phyloP scores from a whole-genome alignment of 2,329 filamentous ascomycete species.

The Knufia fluminis region DNA sequence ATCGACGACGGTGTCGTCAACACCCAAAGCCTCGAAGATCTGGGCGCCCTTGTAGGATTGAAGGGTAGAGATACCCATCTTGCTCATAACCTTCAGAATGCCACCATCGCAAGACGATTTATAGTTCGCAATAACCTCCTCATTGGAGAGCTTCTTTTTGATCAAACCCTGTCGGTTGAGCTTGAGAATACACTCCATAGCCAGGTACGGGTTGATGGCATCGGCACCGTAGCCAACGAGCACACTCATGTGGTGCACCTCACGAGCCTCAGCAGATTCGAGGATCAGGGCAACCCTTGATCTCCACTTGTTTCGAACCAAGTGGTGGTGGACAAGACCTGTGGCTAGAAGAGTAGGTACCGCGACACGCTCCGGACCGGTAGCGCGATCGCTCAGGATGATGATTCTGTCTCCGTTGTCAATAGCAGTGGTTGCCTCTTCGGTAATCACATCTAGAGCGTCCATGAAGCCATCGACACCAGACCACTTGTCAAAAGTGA shows the following conservation, averaged over 20 bases:
- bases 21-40: constrained; percentile 91
- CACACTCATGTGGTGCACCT: constrained; percentile 99
- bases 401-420: constrained; percentile 76
- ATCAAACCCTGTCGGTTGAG: constrained; percentile 89
- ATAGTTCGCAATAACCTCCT: constrained; percentile 86
- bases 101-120: constrained; percentile 93
- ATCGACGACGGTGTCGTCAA: constrained; percentile 86
- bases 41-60: constrained; percentile 96
- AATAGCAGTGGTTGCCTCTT: constrained; percentile 73
- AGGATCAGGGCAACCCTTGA: constrained; percentile 78
- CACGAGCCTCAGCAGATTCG: constrained; percentile 89
- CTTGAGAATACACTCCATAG: constrained; percentile 94
- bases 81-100: constrained; percentile 97
- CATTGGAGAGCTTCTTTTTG: constrained; percentile 74
- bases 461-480: constrained; percentile 77
- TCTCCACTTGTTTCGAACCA: constrained; percentile 93
- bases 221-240: constrained; percentile 90
- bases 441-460: constrained; percentile 80
- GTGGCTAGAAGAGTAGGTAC: constrained; percentile 82
- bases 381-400: constrained; percentile 79
- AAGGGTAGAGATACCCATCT: constrained; percentile 97
- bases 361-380: constrained; percentile 69
- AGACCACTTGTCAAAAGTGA: constrained; percentile 82
- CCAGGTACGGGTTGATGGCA: constrained; percentile 87
- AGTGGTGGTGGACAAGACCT: constrained; percentile 88